Base-by-base conservation (phyloP, 1,284 basidiomycete species). In the Leccinum pseudoinsigne region DNA sequence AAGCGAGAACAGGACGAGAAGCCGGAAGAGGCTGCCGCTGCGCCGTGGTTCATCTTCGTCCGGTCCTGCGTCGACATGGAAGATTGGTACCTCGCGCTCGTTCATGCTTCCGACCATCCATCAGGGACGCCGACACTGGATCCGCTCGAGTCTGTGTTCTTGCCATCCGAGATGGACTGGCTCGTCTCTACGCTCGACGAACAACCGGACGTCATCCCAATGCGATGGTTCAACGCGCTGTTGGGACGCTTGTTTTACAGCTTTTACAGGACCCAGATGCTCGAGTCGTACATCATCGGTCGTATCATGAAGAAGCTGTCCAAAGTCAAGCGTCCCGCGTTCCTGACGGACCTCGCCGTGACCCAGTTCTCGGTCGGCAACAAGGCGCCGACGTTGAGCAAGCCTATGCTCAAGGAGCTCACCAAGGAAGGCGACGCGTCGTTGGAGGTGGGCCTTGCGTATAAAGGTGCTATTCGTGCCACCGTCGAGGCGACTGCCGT, bases 391-490 rank as follows among this genome's bases (percentile, higher is more conserved):
- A 90, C 87, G 62, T 82, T 97, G 65, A 93, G 90, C 80, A 95
- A 97, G 68, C 97, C 97, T 1, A 98, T 98, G 95, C 83, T 99
- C 63, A 98, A 98, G 79, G 93, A 97, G 69, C 85, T 98, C 60
- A 96, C 93, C 2, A 88, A 89, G 65, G 93, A 97, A 66, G 97
- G 97, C 16, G 94, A 98, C 69, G 74, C 79, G 2, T 85, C 18
- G 10, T 84, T 98, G 74, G 95, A 98, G 70, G 86, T 96, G 8
- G 90, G 92, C 65, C 75, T 97, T 16, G 85, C 86, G 14, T 86
- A 97, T 79, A 90, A 90, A 68, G 95, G 95, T 56, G 92, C 94
- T 70, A 79, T 98, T 23, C 86, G 95, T 12, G 90, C 98, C 65
- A 97, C 93, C 3, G 86, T 98, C 34, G 88, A 93, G 70, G 94